A percentile compares a stretch with the other conserved stretches of the same genome.
These are phyloP conservation scores for Carex pumila DNA, from an alignment of 176 grass and related monocot genomes.

Conservation along the genomic window DNA sequence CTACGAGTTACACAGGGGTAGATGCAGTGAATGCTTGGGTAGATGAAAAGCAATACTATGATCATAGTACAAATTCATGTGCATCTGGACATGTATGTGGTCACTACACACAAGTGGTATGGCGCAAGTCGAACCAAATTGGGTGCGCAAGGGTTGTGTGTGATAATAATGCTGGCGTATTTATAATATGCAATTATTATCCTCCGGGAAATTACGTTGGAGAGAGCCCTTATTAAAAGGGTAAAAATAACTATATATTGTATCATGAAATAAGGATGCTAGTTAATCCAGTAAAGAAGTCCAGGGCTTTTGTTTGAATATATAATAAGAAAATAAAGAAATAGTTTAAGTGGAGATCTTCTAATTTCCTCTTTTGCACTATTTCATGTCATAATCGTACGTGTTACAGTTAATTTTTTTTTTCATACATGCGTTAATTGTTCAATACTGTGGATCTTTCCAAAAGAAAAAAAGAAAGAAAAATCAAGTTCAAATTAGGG, in stretches of 20 bases:
- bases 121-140: constrained; percentile 32
- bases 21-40: constrained; percentile 27
- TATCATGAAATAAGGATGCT: background rate
- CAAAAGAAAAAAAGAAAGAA: background rate
- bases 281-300: background rate
- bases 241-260: background rate
- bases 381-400: background rate
- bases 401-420: background rate
- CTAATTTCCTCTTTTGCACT: background rate
- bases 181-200: constrained; percentile 52
- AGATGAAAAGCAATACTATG: constrained; percentile 41
- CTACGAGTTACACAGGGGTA: background rate
- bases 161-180: constrained; percentile 14
- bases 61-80: constrained; percentile 34
- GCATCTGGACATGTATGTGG: constrained; percentile 3
- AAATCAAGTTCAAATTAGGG: background rate
- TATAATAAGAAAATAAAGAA: background rate
- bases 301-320: background rate
- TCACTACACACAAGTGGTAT: constrained; percentile 60
- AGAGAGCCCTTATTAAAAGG: constrained; percentile 26
- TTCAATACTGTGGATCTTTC: background rate
- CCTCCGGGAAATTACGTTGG: constrained; percentile 33
- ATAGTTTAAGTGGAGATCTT: background rate
- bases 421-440: no score
- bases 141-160: constrained; percentile 31